A percentile compares a stretch with the other conserved stretches of the same genome.
Conservation (phyloP, 1,284 basidiomycete genomes). For the Quambalaria eucalypti region DNA sequence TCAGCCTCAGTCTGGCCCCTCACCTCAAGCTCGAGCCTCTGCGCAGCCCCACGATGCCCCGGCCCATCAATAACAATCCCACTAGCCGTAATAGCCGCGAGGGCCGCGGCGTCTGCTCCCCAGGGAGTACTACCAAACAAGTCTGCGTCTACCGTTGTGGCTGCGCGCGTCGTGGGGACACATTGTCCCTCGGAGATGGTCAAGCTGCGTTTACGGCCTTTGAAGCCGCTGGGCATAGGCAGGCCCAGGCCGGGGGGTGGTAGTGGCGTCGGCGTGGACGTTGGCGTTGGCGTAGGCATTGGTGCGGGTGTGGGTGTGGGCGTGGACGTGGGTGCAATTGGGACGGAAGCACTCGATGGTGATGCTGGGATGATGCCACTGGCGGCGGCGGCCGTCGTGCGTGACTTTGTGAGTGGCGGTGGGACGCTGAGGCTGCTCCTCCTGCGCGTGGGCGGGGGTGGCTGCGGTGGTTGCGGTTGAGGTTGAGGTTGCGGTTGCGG, state of each 20-base stretch:
- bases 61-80: background rate
- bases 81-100: background rate
- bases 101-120: background rate
- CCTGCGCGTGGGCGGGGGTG: no score
- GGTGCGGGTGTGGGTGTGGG: background rate
- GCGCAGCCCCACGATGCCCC: background rate
- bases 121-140: no score
- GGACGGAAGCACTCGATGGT: background rate
- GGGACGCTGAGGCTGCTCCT: no score
- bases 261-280: background rate
- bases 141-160: background rate
- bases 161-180: background rate
- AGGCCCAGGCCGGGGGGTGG: background rate
- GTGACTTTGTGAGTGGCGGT: no score
- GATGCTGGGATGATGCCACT: background rate
- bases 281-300: background rate
- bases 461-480: no score
- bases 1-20: background rate
- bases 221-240: background rate
- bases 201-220: conserved; percentile 1
- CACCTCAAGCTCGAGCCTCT: background rate
- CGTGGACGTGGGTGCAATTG: background rate
- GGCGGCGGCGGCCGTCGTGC: background rate
- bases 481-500: background rate
- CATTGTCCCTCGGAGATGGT: background rate